Base-by-base conservation (phyloP, 2,329 filamentous ascomycete species). In the Stylonectria norvegica region DNA sequence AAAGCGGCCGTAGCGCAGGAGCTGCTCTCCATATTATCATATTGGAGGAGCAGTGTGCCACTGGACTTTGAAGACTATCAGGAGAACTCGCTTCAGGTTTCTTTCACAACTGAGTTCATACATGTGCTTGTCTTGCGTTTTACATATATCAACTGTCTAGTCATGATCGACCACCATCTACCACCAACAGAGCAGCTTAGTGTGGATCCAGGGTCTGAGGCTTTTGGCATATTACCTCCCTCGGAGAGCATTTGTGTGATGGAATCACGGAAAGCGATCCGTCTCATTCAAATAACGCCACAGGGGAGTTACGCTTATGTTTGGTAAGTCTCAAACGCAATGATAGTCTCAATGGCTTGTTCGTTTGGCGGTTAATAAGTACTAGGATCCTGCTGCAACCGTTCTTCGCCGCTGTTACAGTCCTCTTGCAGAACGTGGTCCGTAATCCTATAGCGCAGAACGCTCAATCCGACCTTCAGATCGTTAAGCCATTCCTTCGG, bases 221-320 rank as follows among this genome's bases (percentile, higher is more conserved):
- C 3, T 2, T 25, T 16, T 14, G 36, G n/a, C 5, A 4, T 16
- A 2, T 39, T 34, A 5, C 15, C 20, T 12, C 29, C 27, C 16
- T 22, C 45, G 10, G 45, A 49, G 18, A 36, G 38, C 27, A 30
- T 49, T 8, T 58, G 49, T 30, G 25, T 58, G 20, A 33, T 39
- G n/a, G 52, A 59, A 30, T 57, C 52, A 18, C 50, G 55, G 25
- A 51, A 55, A 33, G 53, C 53, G 25, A 47, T 57, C 28, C 49
- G 45, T 19, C 48, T 59, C 18, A 42, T 58, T 38, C 36, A 48
- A 35, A 17, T 46, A 29, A 47, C 49, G 18, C 55, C 55, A 14
- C 48, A 50, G 14, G 53, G 52, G 20, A 51, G 56, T 38, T 53
- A 44, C 36, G 33, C 48, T 14, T 47, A 40, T 22, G 43, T 49